phyloP scores from a whole-genome alignment of 306 rosid genomes.

The Rosa lucieae region DNA sequence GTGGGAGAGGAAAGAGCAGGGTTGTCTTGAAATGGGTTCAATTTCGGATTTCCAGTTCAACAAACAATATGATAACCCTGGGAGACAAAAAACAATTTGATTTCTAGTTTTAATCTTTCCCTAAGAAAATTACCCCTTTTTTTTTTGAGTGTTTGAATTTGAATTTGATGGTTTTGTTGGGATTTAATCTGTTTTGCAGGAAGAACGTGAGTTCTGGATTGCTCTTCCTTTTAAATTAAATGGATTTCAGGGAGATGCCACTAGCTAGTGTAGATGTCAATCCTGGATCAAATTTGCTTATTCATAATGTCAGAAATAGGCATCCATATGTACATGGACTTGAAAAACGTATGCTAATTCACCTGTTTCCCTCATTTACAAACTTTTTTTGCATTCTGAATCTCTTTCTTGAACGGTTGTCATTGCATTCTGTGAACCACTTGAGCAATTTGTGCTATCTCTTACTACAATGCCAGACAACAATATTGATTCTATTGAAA shows the following conservation, averaged over 20 bases:
- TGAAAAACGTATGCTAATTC: neutral
- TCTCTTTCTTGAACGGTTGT: neutral
- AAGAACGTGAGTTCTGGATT: constrained; percentile 74
- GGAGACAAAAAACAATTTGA: too few relatives aligned
- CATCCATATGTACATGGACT: neutral
- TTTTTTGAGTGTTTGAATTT: neutral
- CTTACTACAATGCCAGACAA: neutral
- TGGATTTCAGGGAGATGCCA: neutral
- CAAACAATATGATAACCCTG: too few relatives aligned
- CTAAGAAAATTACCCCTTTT: neutral
- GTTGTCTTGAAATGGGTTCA: too few relatives aligned
- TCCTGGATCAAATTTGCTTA: neutral
- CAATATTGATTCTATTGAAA: neutral
- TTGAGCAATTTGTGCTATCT: neutral
- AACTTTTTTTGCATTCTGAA: neutral
- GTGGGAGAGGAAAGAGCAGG: too few relatives aligned
- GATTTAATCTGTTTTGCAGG: constrained; percentile 58
- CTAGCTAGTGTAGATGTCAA: neutral
- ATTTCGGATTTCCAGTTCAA: too few relatives aligned
- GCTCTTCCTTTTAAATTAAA: constrained; percentile 11
- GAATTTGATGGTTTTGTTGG: neutral
- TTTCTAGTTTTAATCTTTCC: constrained; percentile 15
- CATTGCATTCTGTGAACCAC: neutral
- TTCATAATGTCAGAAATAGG: neutral
- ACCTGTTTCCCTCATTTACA: neutral